These are phyloP conservation scores for Sporobolus alterniflorus DNA, from an alignment of 202 grass and related monocot genomes.

Conservation along the genomic window DNA sequence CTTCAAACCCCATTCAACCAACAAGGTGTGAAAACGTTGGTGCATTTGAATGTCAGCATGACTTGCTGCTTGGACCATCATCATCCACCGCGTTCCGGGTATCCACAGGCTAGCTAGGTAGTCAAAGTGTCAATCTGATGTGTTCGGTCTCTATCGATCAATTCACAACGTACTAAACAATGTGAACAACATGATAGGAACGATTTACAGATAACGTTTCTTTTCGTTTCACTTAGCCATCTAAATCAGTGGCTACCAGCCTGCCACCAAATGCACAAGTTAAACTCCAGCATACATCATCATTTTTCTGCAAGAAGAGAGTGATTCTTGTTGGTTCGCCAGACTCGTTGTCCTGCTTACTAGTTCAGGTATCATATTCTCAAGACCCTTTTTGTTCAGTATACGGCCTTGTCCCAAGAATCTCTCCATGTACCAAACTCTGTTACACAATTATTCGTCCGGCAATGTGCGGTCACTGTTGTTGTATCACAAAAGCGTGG, in stretches of 20 bases:
- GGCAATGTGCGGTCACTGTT: conserved; percentile 30
- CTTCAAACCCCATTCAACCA: too few species aligned
- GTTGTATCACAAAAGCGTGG: conserved; percentile 31
- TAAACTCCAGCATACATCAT: too few species aligned
- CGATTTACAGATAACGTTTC: too few species aligned
- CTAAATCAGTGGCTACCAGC: too few species aligned
- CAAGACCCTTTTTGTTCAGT: background rate
- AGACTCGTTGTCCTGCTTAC: background rate
- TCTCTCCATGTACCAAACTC: conserved; percentile 22
- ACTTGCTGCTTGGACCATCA: too few species aligned
- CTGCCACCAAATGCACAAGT: too few species aligned
- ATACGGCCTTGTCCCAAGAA: background rate
- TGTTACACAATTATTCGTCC: conserved; percentile 8
- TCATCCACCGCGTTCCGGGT: too few species aligned
- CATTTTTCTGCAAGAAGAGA: too few species aligned
- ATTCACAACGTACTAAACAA: background rate
- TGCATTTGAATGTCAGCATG: too few species aligned
- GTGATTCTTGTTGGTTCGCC: conserved; percentile 2
- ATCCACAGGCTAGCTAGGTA: too few species aligned
- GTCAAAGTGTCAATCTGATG: background rate
- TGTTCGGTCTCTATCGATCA: background rate
- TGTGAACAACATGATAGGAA: background rate
- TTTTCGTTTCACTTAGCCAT: too few species aligned
- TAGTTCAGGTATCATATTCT: conserved; percentile 14
- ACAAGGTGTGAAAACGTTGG: too few species aligned